A percentile compares a stretch with the other conserved stretches of the same genome.
Evolutionary conservation across 441 rosid genomes (phyloP).

Genomic region (Kokia cookei): DNA sequence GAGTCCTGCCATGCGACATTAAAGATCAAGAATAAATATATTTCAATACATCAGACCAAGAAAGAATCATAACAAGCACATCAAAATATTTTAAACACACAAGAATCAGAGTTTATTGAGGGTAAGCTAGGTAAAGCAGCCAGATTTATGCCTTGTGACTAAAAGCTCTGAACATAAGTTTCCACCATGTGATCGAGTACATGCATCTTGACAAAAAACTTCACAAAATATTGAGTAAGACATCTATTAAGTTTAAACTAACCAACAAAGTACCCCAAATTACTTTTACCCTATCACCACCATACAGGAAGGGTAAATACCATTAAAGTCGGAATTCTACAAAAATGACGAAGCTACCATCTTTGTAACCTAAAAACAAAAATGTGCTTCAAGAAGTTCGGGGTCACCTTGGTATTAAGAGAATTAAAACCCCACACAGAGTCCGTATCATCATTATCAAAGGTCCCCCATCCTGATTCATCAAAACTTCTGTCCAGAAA

Average conservation of each 20-base stretch:
- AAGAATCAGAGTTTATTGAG: neutral
- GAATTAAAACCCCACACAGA: slow-evolving; percentile 89
- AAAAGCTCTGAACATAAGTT: neutral
- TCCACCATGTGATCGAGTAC: neutral
- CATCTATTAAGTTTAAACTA: neutral
- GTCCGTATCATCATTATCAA: slow-evolving; percentile 87
- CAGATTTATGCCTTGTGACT: neutral
- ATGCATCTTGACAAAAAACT: neutral
- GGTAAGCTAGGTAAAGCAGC: neutral
- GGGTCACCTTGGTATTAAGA: slow-evolving; percentile 60
- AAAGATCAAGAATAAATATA: neutral
- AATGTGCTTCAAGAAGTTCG: slow-evolving; percentile 10
- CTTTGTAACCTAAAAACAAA: slow-evolving; percentile 3
- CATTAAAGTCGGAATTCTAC: neutral
- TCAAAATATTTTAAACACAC: neutral
- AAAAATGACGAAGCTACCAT: neutral
- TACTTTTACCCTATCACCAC: neutral
- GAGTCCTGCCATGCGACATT: slow-evolving; percentile 37
- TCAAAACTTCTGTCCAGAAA: slow-evolving; percentile 55
- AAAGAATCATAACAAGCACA: neutral
- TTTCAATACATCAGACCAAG: neutral
- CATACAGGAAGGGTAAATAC: neutral
- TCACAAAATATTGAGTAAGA: neutral
- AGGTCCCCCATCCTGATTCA: slow-evolving; percentile 93
- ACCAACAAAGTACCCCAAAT: neutral